Evolutionary conservation across 2,329 filamentous ascomycete species (phyloP).

Genomic region (Epichloe sibirici): DNA sequence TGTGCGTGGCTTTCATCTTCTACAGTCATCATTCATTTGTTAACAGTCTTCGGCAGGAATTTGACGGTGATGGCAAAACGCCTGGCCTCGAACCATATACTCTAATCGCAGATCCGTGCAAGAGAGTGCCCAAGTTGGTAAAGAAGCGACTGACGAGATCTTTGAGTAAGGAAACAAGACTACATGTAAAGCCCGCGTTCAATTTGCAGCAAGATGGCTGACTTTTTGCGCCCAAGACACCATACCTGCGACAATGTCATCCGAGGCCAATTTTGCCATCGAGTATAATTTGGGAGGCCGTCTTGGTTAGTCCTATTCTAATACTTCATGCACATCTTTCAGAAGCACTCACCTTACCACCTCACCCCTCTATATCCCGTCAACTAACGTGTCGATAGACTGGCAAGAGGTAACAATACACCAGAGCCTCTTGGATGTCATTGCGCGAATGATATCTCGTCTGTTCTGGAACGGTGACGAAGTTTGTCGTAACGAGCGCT

Average conservation of each 20-base stretch:
- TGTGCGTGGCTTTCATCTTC: not conserved
- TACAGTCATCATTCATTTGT: not conserved
- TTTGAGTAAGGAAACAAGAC: conserved; percentile 1
- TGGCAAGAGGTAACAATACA: conserved; percentile 6
- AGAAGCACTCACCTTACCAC: too few species aligned
- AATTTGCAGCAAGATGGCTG: not conserved
- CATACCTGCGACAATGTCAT: conserved; percentile 5
- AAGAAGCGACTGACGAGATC: conserved; percentile 7
- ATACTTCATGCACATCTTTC: too few species aligned
- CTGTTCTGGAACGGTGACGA: conserved; percentile 8
- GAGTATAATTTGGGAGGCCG: conserved; percentile 3
- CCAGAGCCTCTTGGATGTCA: conserved; percentile 2
- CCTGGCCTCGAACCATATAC: conserved; percentile 6
- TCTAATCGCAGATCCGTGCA: conserved; percentile 7
- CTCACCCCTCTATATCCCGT: not conserved
- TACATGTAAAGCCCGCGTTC: not conserved
- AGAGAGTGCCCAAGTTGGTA: conserved; percentile 4
- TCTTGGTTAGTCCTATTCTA: not conserved
- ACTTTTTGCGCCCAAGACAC: not conserved
- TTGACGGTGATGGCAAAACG: conserved; percentile 7
- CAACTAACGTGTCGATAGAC: not conserved
- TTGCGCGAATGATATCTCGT: conserved; percentile 7
- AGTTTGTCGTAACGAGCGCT: conserved; percentile 5
- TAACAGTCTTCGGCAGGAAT: conserved; percentile 4
- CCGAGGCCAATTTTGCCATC: conserved; percentile 6